Conservation (phyloP, 306 rosid species). For the Glycine tomentella region DNA sequence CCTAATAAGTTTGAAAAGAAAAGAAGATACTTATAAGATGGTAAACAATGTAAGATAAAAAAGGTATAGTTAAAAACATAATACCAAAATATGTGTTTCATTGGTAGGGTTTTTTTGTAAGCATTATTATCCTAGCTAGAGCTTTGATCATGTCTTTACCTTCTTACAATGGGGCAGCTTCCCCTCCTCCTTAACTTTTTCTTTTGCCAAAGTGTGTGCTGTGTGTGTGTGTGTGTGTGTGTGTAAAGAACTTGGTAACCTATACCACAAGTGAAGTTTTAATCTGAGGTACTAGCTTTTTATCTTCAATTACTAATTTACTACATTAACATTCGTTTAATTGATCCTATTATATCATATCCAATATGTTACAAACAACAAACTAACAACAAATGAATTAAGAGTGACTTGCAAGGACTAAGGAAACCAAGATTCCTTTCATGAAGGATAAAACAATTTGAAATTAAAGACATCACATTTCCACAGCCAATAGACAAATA, state of each 20-base stretch:
- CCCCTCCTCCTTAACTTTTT: not conserved
- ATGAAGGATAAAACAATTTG: constrained; percentile 1
- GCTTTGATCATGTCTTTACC: not conserved
- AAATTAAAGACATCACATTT: constrained; percentile 18
- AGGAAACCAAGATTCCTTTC: not conserved
- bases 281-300: not conserved
- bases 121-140: not conserved
- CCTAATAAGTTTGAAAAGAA: constrained; percentile 55
- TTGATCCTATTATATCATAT: not conserved
- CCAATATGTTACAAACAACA: not conserved
- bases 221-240: not conserved
- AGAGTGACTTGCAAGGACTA: not conserved
- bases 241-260: constrained; percentile 4
- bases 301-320: constrained; percentile 3
- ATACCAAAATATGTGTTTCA: constrained; percentile 19
- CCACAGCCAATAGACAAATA: constrained; percentile 29
- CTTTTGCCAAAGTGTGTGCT: not conserved
- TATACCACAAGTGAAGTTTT: not conserved
- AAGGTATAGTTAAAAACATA: constrained; percentile 3
- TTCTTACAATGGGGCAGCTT: not conserved
- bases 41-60: constrained; percentile 17
- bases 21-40: constrained; percentile 12
- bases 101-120: not conserved
- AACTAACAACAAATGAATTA: constrained; percentile 7
- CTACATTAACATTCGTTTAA: constrained; percentile 19